Conservation (phyloP, 257 asterid species). For the Gentiana macrophylla region DNA sequence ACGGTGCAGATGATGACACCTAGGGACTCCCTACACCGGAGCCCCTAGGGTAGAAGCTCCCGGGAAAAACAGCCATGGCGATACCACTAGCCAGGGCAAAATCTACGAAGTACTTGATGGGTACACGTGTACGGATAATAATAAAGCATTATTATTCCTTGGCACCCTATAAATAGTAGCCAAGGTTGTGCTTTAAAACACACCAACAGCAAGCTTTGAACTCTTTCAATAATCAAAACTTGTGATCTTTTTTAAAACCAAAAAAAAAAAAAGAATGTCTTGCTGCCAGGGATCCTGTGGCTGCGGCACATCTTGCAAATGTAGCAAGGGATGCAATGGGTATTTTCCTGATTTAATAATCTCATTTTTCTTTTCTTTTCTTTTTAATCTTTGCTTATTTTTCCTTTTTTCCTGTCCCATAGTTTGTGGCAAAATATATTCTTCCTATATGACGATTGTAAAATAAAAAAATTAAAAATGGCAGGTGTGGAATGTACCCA, state of each 20-base stretch:
- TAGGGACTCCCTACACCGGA: too few relatives aligned
- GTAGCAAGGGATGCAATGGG: slow-evolving; percentile 69
- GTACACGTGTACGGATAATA: slow-evolving; percentile 11
- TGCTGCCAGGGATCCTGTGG: slow-evolving; percentile 66
- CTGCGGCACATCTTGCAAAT: slow-evolving; percentile 57
- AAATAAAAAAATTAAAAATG: too few relatives aligned
- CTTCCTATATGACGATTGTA: too few relatives aligned
- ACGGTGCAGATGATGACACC: too few relatives aligned
- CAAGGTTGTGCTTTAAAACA: not conserved
- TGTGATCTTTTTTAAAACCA: not conserved
- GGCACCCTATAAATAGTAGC: slow-evolving; percentile 11
- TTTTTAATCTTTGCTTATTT: not conserved
- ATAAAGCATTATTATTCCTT: not conserved
- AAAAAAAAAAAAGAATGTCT: slow-evolving; percentile 34
- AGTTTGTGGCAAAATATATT: too few relatives aligned
- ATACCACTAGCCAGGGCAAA: too few relatives aligned
- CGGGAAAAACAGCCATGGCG: too few relatives aligned
- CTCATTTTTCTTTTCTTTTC: not conserved
- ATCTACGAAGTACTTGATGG: not conserved
- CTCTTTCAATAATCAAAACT: not conserved
- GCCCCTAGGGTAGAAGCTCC: too few relatives aligned
- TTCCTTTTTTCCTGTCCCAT: not conserved
- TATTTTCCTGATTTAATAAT: slow-evolving; percentile 6
- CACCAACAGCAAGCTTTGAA: not conserved
- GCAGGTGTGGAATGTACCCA: slow-evolving; percentile 24